phyloP scores from a whole-genome alignment of 2,329 filamentous ascomycete genomes.

The Fusarium anthophilum region DNA sequence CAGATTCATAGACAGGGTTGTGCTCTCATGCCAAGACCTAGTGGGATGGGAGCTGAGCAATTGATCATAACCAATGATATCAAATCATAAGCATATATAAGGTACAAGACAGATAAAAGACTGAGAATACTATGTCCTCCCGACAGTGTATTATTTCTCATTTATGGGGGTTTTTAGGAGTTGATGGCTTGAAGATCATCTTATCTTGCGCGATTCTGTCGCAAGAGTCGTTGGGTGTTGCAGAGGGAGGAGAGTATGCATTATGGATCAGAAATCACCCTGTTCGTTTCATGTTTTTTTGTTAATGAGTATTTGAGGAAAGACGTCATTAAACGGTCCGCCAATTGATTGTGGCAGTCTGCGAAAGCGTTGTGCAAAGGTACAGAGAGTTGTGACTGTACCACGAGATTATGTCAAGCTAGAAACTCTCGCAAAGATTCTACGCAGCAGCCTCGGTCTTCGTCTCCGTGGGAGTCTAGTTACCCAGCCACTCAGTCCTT shows the following conservation, averaged over 20 bases:
- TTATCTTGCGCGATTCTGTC: no score
- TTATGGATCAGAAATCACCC: background rate
- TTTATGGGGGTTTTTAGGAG: background rate
- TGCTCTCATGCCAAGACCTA: background rate
- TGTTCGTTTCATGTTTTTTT: background rate
- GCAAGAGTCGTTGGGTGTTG: background rate
- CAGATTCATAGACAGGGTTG: background rate
- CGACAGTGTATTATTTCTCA: background rate
- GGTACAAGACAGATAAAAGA: background rate
- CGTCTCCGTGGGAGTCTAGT: slow-evolving; percentile 23
- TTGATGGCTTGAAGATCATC: background rate
- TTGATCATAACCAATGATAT: background rate
- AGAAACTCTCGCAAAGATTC: background rate
- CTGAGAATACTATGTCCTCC: background rate
- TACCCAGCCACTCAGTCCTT: slow-evolving; percentile 63
- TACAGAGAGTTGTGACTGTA: background rate
- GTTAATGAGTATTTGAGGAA: background rate
- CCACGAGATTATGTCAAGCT: background rate
- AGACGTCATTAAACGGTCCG: background rate
- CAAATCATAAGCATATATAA: background rate
- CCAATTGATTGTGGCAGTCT: background rate
- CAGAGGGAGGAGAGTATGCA: background rate
- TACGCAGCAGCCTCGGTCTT: slow-evolving; percentile 3
- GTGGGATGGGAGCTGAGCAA: background rate
- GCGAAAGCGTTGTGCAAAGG: background rate